phyloP scores from a whole-genome alignment of 2,329 filamentous ascomycete species.

The Trichoderma oligosporum region DNA sequence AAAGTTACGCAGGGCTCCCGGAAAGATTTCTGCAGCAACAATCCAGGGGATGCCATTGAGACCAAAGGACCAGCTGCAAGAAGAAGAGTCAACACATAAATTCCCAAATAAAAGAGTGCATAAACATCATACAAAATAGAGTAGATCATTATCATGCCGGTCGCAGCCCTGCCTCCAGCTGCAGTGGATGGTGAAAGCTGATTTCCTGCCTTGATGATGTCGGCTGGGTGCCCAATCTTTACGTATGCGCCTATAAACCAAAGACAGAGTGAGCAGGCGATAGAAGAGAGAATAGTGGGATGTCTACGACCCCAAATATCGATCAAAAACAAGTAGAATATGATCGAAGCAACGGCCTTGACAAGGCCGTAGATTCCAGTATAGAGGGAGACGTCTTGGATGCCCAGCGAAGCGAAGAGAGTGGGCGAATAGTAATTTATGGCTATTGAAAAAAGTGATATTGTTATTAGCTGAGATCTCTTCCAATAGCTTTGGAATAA shows the following conservation, averaged over 20 bases:
- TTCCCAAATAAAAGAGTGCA: fast-evolving
- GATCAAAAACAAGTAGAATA: conserved; percentile 40
- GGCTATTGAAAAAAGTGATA: conserved; percentile 22
- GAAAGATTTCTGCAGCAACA: conserved; percentile 44
- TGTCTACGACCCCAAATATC: conserved; percentile 39
- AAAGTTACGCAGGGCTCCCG: conserved; percentile 40
- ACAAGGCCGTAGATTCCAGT: conserved; percentile 51
- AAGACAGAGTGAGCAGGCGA: conserved; percentile 46
- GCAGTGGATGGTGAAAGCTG: conserved; percentile 40
- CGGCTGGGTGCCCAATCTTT: conserved; percentile 47
- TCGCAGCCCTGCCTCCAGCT: conserved; percentile 49
- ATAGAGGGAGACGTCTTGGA: conserved; percentile 43
- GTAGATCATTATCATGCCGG: conserved; percentile 53
- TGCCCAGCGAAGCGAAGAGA: conserved; percentile 42
- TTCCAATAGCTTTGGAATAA: neutral
- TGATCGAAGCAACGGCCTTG: conserved; percentile 40
- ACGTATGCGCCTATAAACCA: conserved; percentile 53
- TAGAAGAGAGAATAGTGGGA: conserved; percentile 45
- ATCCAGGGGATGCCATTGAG: conserved; percentile 47
- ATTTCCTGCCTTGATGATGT: conserved; percentile 41
- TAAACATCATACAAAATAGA: conserved; percentile 44
- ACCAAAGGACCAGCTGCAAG: conserved; percentile 42
- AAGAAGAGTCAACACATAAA: neutral
- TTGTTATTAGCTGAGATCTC: neutral
- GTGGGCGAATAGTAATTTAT: conserved; percentile 41